Evolutionary conservation across 345 rosid species (phyloP), one percentile per base, ranked within the genome.

Genomic region (Nasturtium officinale): DNA sequence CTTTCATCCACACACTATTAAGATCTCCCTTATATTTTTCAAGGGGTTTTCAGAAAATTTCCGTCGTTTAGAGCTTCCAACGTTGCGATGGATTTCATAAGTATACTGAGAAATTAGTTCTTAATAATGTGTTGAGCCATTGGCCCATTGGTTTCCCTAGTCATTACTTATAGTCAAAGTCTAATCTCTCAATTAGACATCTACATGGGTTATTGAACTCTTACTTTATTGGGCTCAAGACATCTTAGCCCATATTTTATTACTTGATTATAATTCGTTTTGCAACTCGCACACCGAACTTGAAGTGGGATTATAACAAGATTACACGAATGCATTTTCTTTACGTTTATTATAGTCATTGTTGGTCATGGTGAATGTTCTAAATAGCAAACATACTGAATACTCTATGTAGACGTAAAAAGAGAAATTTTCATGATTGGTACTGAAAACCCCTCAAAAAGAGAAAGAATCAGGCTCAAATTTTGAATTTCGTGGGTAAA

Each of bases 401-500:
- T 43, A 18, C 17, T 43, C 9, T 18, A 43, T 47, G 18, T 76
- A 33, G 0, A 45, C 28, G 51, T 60, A 35, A 62, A 61, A 69
- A 51, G 60, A 55, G 71, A 76, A 33, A 61, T 23, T 12, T 60
- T 47, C 71, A 76, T 76, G 65, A 76, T 76, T 76, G 37, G 64
- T 69, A 46, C 79, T 47, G 54, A 53, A 55, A 35, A 47, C 13
- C 30, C 30, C 25, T 70, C 65, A 12, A 54, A 75, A 67, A n/a
- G 9, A 12, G 43, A 76, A 60, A 53, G 6, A 30, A 61, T 17
- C 10, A n/a, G 12, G 29, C 70, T 76, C 47, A 46, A 56, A 54
- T 76, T 76, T 76, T 76, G 79, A 76, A 76, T 54, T 62, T 61
- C 46, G 35, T 55, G 60, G 71, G 66, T 64, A 10, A 55, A 30